A percentile compares a stretch with the other conserved stretches of the same genome.
These are phyloP conservation scores for Aspergillus novofumigatus DNA, from an alignment of 2,329 filamentous ascomycete species.

Conservation along the genomic window DNA sequence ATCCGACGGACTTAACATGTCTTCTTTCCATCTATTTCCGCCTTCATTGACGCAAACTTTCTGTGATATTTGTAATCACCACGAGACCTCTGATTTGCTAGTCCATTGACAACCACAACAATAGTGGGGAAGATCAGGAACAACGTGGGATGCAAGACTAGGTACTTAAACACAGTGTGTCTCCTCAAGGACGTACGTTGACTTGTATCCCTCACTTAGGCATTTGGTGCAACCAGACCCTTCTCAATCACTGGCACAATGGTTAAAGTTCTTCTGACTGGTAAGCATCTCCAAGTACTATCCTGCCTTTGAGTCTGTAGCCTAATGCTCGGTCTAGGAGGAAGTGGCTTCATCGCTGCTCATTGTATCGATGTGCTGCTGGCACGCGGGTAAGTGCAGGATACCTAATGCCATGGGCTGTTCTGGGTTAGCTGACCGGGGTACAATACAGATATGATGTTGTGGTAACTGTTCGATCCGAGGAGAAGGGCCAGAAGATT, in stretches of 20 bases:
- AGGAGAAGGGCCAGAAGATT: constrained; percentile 60
- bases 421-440: constrained; percentile 5
- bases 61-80: constrained; percentile 1
- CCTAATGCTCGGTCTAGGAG: constrained; percentile 40
- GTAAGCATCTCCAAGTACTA: constrained; percentile 16
- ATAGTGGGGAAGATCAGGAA: not conserved
- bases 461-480: constrained; percentile 59
- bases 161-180: not conserved
- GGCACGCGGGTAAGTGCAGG: constrained; percentile 43
- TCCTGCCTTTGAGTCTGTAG: not conserved
- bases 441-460: constrained; percentile 49
- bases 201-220: not conserved
- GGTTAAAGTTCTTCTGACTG: constrained; percentile 38
- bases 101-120: not conserved
- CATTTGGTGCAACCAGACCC: not conserved
- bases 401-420: not conserved
- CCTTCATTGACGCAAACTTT: not conserved
- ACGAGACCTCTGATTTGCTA: not conserved
- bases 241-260: constrained; percentile 17
- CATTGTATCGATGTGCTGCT: constrained; percentile 60
- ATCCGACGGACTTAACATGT: not conserved
- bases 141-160: not conserved
- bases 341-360: constrained; percentile 62
- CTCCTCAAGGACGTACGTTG: not conserved
- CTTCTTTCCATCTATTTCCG: not conserved